These are phyloP conservation scores for Metschnikowia rubicola DNA, from an alignment of 805 yeast species.

Conservation along the genomic window DNA sequence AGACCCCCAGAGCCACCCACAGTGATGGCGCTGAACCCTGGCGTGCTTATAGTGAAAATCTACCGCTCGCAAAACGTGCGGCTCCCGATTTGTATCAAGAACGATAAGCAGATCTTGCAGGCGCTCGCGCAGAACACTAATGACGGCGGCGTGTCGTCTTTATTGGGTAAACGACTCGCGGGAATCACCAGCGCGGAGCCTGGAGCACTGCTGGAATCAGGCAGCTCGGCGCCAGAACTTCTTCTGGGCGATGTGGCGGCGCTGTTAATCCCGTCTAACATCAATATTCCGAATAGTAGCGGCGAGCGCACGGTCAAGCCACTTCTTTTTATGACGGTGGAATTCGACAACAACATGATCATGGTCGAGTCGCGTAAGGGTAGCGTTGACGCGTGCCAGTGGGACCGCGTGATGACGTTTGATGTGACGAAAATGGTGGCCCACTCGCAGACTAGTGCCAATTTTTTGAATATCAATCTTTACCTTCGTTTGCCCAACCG, in stretches of 20 bases:
- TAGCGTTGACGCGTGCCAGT: conserved; percentile 69
- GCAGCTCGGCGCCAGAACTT: conserved; percentile 20
- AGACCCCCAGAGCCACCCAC: conserved; percentile 8
- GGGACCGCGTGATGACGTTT: conserved; percentile 87
- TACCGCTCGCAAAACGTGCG: conserved; percentile 65
- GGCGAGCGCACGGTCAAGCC: conserved; percentile 54
- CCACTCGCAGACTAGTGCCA: conserved; percentile 41
- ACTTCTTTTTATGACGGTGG: conserved; percentile 80
- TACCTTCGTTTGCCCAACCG: conserved; percentile 75
- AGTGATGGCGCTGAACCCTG: conserved; percentile 44
- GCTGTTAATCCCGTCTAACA: conserved; percentile 46
- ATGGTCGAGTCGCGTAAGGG: conserved; percentile 85
- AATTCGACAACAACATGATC: conserved; percentile 91
- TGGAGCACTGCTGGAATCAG: conserved; percentile 1
- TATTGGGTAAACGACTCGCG: conserved; percentile 11
- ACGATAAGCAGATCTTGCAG: conserved; percentile 59
- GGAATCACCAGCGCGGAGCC: conserved; percentile 11
- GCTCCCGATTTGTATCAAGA: conserved; percentile 67
- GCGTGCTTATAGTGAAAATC: conserved; percentile 72
- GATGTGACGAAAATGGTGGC: conserved; percentile 58
- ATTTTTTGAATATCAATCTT: conserved; percentile 64
- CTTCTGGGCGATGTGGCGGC: conserved; percentile 33
- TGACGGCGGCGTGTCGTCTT: conserved; percentile 21
- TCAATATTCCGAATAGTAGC: conserved; percentile 46
- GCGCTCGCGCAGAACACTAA: conserved; percentile 57